phyloP scores from a whole-genome alignment of 2,329 filamentous ascomycete genomes.

The Colletotrichum noveboracense region DNA sequence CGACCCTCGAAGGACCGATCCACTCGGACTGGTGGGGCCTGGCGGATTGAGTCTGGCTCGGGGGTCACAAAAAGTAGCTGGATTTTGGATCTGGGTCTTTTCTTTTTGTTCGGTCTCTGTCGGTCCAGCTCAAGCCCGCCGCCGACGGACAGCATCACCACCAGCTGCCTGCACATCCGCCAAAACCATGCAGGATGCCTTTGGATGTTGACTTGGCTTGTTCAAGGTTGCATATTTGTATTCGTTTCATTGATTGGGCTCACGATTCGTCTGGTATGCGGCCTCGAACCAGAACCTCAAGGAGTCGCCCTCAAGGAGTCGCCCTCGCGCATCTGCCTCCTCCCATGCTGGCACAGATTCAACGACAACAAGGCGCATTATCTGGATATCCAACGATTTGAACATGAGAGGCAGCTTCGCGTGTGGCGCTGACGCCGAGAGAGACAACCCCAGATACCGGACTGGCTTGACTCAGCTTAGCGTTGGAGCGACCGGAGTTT shows the following conservation, averaged over 20 bases:
- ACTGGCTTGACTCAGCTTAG: neutral
- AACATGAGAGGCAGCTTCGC: neutral
- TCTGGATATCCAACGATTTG: accelerated
- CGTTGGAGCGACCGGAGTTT: neutral
- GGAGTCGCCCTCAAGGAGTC: neutral
- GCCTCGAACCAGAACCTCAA: neutral
- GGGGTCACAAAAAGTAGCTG: neutral
- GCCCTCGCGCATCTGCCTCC: neutral
- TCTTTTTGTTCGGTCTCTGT: neutral
- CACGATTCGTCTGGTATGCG: neutral
- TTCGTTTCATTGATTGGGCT: neutral
- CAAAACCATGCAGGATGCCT: neutral
- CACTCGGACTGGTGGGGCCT: neutral
- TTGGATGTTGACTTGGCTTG: neutral
- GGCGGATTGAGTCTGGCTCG: neutral
- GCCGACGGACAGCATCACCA: neutral
- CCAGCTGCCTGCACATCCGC: neutral
- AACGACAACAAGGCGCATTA: neutral
- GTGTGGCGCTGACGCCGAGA: neutral
- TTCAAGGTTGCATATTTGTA: neutral
- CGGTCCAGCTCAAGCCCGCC: neutral
- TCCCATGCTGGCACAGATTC: neutral
- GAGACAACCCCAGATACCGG: neutral
- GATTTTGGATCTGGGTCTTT: neutral
- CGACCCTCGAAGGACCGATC: neutral